A percentile compares a stretch with the other conserved stretches of the same genome.
These are phyloP conservation scores for Mycena albidolilacea DNA, from an alignment of 768 basidiomycete species.

Conservation along the genomic window DNA sequence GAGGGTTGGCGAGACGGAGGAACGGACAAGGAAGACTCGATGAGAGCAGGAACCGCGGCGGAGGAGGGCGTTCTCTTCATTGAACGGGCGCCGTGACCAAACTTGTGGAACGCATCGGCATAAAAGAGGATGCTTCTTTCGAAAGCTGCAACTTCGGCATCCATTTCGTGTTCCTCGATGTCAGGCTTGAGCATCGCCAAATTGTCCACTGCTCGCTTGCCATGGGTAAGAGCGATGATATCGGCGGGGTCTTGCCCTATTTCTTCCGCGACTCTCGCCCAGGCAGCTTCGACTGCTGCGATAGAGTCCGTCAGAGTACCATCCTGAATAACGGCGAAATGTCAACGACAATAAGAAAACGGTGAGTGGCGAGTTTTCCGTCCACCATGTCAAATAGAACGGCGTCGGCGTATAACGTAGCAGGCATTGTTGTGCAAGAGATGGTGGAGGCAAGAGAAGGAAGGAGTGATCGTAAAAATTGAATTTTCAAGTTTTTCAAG, in stretches of 20 bases:
- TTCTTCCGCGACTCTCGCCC: slow-evolving; percentile 80
- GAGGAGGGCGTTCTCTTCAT: slow-evolving; percentile 43
- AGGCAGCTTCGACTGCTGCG: slow-evolving; percentile 80
- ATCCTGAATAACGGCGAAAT: slow-evolving; percentile 56
- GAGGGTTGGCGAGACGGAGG: slow-evolving; percentile 42
- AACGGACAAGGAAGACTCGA: slow-evolving; percentile 47
- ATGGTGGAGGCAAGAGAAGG: neutral
- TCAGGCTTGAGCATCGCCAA: slow-evolving; percentile 72
- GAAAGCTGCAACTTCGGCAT: slow-evolving; percentile 70
- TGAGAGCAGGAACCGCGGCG: slow-evolving; percentile 58
- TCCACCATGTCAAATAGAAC: slow-evolving; percentile 80
- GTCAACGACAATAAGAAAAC: slow-evolving; percentile 40
- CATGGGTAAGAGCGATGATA: slow-evolving; percentile 84
- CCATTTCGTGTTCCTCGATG: slow-evolving; percentile 70
- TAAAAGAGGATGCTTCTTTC: slow-evolving; percentile 77
- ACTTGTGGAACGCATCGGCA: slow-evolving; percentile 69
- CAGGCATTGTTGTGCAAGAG: slow-evolving; percentile 38
- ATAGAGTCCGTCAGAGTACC: slow-evolving; percentile 84
- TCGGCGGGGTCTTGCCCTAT: slow-evolving; percentile 76
- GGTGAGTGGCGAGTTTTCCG: slow-evolving; percentile 17
- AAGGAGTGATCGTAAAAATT: neutral
- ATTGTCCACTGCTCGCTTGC: slow-evolving; percentile 84
- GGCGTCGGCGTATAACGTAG: slow-evolving; percentile 66
- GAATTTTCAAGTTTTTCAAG: too few relatives aligned
- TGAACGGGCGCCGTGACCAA: slow-evolving; percentile 56